These are phyloP conservation scores for Chalciporus piperatus DNA, from an alignment of 768 basidiomycete species.

Conservation along the genomic window DNA sequence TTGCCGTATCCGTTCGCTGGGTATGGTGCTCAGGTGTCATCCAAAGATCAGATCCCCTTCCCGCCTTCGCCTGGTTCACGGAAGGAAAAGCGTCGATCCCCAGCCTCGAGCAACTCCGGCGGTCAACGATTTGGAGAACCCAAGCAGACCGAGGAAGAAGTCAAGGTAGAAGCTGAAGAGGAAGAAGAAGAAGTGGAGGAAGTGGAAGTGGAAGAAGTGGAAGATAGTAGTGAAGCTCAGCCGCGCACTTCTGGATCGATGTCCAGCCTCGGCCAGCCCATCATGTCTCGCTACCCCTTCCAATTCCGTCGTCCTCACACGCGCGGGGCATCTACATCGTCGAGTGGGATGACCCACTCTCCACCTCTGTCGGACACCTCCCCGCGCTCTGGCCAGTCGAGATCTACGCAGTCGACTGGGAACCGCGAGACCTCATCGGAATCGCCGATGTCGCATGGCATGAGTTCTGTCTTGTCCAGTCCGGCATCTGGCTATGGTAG, in stretches of 20 bases:
- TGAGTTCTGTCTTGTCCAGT: slow-evolving; percentile 38
- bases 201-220: slow-evolving; percentile 42
- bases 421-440: slow-evolving; percentile 57
- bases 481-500: slow-evolving; percentile 32
- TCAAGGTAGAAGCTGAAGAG: slow-evolving; percentile 31
- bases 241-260: slow-evolving; percentile 76
- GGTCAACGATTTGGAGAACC: slow-evolving; percentile 32
- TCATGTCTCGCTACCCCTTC: slow-evolving; percentile 70
- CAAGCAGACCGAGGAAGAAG: slow-evolving; percentile 24
- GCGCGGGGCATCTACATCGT: slow-evolving; percentile 44
- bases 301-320: slow-evolving; percentile 47
- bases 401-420: slow-evolving; percentile 58
- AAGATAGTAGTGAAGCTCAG: slow-evolving; percentile 49
- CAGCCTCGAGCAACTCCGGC: slow-evolving; percentile 25
- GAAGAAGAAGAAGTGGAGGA: slow-evolving; percentile 43
- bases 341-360: slow-evolving; percentile 39
- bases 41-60: slow-evolving; percentile 69
- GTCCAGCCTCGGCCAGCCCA: slow-evolving; percentile 80
- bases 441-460: slow-evolving; percentile 49
- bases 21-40: slow-evolving; percentile 58
- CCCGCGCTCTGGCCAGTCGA: slow-evolving; percentile 39
- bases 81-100: slow-evolving; percentile 36
- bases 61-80: slow-evolving; percentile 57
- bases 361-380: slow-evolving; percentile 37
- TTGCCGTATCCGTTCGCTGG: slow-evolving; percentile 73